Evolutionary conservation across 169 alveolate genomes (phyloP).

Genomic region (Plasmodium reichenowi): DNA sequence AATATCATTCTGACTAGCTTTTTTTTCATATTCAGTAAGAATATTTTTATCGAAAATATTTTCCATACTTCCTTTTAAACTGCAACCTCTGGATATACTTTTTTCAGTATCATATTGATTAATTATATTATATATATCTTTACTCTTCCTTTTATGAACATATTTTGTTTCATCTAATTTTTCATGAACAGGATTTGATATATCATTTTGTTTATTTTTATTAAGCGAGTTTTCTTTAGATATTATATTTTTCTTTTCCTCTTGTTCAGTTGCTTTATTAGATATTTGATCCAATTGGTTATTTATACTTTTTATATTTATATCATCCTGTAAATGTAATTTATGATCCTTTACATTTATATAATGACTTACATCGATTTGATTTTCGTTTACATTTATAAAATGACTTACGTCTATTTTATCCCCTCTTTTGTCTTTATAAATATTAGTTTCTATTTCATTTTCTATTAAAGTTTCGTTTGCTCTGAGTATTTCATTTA

Average conservation of each 20-base stretch:
- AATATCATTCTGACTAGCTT: neutral
- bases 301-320: no score
- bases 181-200: neutral
- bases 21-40: neutral
- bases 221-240: no score
- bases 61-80: constrained; percentile 3
- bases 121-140: neutral
- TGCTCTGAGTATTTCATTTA: neutral
- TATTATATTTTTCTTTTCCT: no score
- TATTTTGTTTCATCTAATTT: neutral
- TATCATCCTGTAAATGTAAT: no score
- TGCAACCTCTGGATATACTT: neutral
- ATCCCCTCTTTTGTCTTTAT: neutral
- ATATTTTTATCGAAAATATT: neutral
- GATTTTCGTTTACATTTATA: no score
- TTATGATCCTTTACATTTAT: no score
- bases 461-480: constrained; percentile 1
- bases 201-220: no score
- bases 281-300: no score
- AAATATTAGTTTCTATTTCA: constrained; percentile 24
- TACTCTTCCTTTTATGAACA: neutral
- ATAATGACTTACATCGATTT: no score
- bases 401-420: neutral
- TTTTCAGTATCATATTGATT: neutral
- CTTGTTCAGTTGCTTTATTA: no score